Base-by-base conservation (phyloP, 1,284 basidiomycete species). In the Entoloma clypeatum region DNA sequence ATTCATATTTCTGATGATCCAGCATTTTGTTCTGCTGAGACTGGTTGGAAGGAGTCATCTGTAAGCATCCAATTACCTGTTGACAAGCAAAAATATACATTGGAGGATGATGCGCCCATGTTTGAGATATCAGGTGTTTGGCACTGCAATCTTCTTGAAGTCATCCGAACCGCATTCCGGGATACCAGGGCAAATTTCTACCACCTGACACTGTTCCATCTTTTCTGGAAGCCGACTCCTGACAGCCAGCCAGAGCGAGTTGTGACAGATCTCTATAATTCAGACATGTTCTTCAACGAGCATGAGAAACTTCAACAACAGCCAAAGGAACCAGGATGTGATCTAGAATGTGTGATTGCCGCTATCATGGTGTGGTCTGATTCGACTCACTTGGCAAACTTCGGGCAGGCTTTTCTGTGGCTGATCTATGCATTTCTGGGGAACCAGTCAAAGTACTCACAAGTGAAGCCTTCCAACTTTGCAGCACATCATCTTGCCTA, bases 371-470 rank as follows among this genome's bases (percentile, higher is more conserved):
- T 63, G 33, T 67, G 55, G 54, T 69, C 67, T 0, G 65, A 70
- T 39, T 49, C 59, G 0, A 71, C 66, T 0, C 61, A 64, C 7
- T 54, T 69, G 1, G 52, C 62, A 0, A 51, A 53, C 13, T 70
- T 68, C 37, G 64, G 68, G 0, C 43, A 46, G 2, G 56, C 58
- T 1, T 48, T 51, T 1, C 46, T 65, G 0, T 71, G 67, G 67
- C 68, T 66, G 0, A 23, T 67, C 2, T 71, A 69, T 38, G 24
- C 64, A 0, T 63, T 51, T 23, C 57, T 68, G 27, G 59, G 60
- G 1, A 65, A 63, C 21, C 57, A 56, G 16, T 61, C 61, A 2
- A 69, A 71, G 50, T 69, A 65, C 24, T 35, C 38, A 1, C 52
- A 57, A 0, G 45, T 36, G 0, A 45, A 44, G 19, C 61, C 63